A percentile compares a stretch with the other conserved stretches of the same genome.
Conservation (phyloP, 495 filamentous ascomycete genomes). For the Pyronema omphalodes region DNA sequence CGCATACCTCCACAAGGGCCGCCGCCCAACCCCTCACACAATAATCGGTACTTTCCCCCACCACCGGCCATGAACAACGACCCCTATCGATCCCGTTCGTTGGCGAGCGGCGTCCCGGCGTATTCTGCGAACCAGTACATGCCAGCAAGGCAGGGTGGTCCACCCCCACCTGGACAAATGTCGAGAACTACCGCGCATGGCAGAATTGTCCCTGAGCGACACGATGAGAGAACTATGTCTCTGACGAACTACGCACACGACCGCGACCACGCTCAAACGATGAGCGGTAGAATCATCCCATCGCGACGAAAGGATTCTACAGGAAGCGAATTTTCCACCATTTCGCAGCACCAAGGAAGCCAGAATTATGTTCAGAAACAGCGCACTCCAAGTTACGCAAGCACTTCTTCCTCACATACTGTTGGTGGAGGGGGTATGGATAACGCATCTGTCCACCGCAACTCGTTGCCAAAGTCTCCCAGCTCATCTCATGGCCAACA, state of each 20-base stretch:
- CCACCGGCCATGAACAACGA: slow-evolving; percentile 67
- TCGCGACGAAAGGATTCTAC: slow-evolving; percentile 26
- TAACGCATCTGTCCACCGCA: slow-evolving; percentile 8
- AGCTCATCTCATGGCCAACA: slow-evolving; percentile 7
- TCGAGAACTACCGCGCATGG: slow-evolving; percentile 81
- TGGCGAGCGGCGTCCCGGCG: slow-evolving; percentile 35
- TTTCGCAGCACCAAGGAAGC: slow-evolving; percentile 16
- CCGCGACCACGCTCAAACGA: slow-evolving; percentile 65
- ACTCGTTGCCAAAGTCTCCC: slow-evolving; percentile 18
- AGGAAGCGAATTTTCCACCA: slow-evolving; percentile 33
- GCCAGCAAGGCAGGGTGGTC: slow-evolving; percentile 13
- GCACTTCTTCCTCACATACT: slow-evolving; percentile 21
- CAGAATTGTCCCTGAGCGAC: slow-evolving; percentile 71
- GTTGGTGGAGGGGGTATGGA: slow-evolving; percentile 15
- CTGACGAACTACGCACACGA: slow-evolving; percentile 72
- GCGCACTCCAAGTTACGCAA: slow-evolving; percentile 22
- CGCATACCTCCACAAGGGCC: slow-evolving; percentile 24
- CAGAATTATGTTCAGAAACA: slow-evolving; percentile 21
- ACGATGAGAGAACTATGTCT: slow-evolving; percentile 89
- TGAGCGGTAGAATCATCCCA: slow-evolving; percentile 80
- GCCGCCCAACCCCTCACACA: slow-evolving; percentile 29
- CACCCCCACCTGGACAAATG: slow-evolving; percentile 13
- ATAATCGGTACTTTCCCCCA: slow-evolving; percentile 36
- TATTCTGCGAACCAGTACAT: slow-evolving; percentile 7
- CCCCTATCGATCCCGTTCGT: slow-evolving; percentile 74